Base-by-base conservation (phyloP, 164 flowering plant genomes). In the Brasenia schreberi region DNA sequence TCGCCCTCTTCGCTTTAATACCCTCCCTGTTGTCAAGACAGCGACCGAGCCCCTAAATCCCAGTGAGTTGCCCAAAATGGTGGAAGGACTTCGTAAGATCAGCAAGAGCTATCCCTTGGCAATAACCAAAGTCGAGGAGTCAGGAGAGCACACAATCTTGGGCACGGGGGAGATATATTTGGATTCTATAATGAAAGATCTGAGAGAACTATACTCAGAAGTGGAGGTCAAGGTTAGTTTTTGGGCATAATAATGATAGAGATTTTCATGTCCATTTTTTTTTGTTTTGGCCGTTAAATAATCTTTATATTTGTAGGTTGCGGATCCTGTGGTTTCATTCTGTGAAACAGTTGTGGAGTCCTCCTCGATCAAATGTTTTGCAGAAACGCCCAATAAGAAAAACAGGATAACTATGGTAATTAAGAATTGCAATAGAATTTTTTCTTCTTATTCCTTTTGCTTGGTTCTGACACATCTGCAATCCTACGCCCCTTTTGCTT, bases 341-440 rank as follows among this genome's bases (percentile, higher is more conserved):
- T 95, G 98, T 83, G 99, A 95, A 78, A 95, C 99, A 14, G 99
- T 95, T 70, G 97, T 90, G 81, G 99, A 92, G 75, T 82, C 98
- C 9, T 95, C 99, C 64, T 92, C 99, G 11, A 86, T 95, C 94
- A 95, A 90, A 76, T 92, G 99, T 74, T 95, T 90, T 87, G 99
- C 98, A 72, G 99, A 95, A 81, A 95, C 98, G 63, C 98, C 99
- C 19, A 92, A 95, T 84, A 90, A 87, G 76, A 92, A 89, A 82
- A 92, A 92, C 66, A 95, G 90, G 79, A 88, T 95, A 67, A 92
- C 99, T 19, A 95, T 92, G 98, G 98, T 95, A 78, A 19, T 53
- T 42, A 33, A 5, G 16, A 69, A 52, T 18, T 23, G 5, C 53
- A 2, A 33, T 33, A 33, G 39, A 33, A 33, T 33, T 33, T 33